Evolutionary conservation across 371 early-diverging fungal species (phyloP).

Genomic region (Rhizopus sp.): DNA sequence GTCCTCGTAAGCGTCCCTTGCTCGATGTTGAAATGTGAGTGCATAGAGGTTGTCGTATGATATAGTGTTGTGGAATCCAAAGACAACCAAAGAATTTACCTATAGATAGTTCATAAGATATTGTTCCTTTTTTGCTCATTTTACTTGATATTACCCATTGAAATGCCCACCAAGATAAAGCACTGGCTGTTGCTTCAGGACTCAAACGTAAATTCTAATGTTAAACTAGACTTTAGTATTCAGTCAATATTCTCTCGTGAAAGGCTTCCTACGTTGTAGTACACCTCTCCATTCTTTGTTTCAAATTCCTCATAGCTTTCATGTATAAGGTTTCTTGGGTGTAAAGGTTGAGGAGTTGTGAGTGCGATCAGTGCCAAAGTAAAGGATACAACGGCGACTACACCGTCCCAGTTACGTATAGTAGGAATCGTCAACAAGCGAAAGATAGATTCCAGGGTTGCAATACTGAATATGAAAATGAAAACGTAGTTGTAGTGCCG

Average conservation of each 20-base stretch:
- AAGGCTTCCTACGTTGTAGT: constrained; percentile 24
- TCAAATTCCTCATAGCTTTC: constrained; percentile 31
- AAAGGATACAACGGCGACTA: neutral
- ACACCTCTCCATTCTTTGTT: constrained; percentile 22
- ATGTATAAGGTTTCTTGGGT: constrained; percentile 31
- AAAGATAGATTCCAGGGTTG: constrained; percentile 9
- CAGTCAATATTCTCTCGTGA: neutral
- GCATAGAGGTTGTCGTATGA: constrained; percentile 32
- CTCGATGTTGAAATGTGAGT: constrained; percentile 34
- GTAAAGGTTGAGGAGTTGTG: constrained; percentile 29
- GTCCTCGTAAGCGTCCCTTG: constrained; percentile 29
- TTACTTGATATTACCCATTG: constrained; percentile 34
- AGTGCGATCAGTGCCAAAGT: constrained; percentile 15
- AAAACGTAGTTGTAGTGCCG: constrained; percentile 17
- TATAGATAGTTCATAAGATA: constrained; percentile 4
- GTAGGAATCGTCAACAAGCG: neutral
- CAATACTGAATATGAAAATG: constrained; percentile 5
- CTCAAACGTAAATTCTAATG: constrained; percentile 27
- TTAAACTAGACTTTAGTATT: neutral
- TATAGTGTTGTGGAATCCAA: constrained; percentile 29
- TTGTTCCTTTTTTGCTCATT: neutral
- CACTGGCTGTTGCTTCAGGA: constrained; percentile 41
- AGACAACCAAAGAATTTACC: constrained; percentile 37
- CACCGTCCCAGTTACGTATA: neutral
- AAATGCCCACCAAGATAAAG: constrained; percentile 39